These are phyloP conservation scores for Yamadazyma dendronema DNA, from an alignment of 1,139 yeast genomes.

Conservation along the genomic window DNA sequence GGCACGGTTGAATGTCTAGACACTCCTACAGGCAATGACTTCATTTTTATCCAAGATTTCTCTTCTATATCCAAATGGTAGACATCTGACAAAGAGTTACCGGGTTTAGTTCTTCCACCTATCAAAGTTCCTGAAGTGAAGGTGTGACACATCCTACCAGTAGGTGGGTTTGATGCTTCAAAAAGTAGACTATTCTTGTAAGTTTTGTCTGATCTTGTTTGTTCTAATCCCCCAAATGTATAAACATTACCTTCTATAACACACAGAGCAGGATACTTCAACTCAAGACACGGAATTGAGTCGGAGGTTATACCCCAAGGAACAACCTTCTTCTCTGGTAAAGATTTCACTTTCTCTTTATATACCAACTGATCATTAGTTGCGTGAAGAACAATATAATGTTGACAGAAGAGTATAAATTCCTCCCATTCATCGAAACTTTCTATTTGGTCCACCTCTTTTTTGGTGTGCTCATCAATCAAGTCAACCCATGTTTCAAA, in stretches of 20 bases:
- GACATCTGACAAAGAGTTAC: conserved; percentile 34
- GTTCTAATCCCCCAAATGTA: conserved; percentile 57
- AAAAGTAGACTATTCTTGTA: conserved; percentile 11
- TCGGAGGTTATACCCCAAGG: conserved; percentile 1
- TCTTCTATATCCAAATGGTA: conserved; percentile 17
- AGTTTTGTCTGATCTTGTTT: conserved; percentile 34
- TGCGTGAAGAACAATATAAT: conserved; percentile 69
- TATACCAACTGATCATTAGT: conserved; percentile 32
- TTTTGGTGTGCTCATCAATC: conserved; percentile 39
- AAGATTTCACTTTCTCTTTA: not conserved
- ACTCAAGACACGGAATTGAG: conserved; percentile 19
- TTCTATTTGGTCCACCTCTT: conserved; percentile 48
- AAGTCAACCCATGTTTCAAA: conserved; percentile 55
- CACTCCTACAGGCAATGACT: conserved; percentile 43
- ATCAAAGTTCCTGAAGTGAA: conserved; percentile 40
- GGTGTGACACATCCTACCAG: conserved; percentile 62
- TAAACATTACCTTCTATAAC: conserved; percentile 24
- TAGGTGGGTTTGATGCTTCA: conserved; percentile 18
- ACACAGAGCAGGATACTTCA: conserved; percentile 50
- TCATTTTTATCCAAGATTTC: conserved; percentile 33
- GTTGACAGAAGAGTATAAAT: conserved; percentile 73
- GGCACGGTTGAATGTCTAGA: conserved; percentile 53
- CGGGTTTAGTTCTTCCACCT: conserved; percentile 74
- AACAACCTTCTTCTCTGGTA: conserved; percentile 6
- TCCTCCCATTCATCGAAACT: conserved; percentile 86